Percentiles rank a stretch among this genome's conserved stretches.
These are phyloP conservation scores for Cryptococcus sp. DNA, from an alignment of 1,284 basidiomycete genomes.

Conservation along the genomic window DNA sequence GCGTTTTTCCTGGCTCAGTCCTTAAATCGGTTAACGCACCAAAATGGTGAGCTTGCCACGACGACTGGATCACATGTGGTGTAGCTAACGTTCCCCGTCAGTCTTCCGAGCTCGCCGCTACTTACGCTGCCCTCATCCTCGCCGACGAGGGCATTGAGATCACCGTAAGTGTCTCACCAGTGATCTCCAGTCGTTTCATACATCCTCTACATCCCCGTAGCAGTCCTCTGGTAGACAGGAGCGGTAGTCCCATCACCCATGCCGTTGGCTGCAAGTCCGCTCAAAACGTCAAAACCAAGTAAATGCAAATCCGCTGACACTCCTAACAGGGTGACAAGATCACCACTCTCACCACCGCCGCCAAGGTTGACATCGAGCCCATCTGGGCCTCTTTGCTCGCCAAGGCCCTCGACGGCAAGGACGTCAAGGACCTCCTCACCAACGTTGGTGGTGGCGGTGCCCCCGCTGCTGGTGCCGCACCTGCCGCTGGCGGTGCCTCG, in stretches of 20 bases:
- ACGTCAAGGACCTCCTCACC: slow-evolving; percentile 82
- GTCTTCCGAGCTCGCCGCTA: slow-evolving; percentile 72
- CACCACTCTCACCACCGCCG: slow-evolving; percentile 74
- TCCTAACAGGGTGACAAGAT: slow-evolving; percentile 82
- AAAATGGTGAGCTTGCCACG: slow-evolving; percentile 26
- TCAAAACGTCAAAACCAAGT: not conserved
- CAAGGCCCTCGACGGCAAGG: slow-evolving; percentile 97
- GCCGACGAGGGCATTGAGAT: slow-evolving; percentile 97
- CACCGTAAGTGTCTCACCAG: slow-evolving; percentile 66
- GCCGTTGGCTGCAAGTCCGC: not conserved
- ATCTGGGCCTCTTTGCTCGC: slow-evolving; percentile 97
- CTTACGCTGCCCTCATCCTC: slow-evolving; percentile 68
- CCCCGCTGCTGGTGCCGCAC: slow-evolving; percentile 63
- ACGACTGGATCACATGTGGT: not conserved
- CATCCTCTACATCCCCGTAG: not conserved
- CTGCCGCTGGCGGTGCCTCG: slow-evolving; percentile 57
- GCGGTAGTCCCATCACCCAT: too few relatives aligned
- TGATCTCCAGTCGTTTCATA: not conserved
- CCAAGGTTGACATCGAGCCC: slow-evolving; percentile 83
- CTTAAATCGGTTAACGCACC: slow-evolving; percentile 34
- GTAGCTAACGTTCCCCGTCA: slow-evolving; percentile 7
- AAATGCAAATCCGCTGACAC: not conserved
- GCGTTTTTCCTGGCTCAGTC: slow-evolving; percentile 22
- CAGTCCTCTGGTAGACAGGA: too few relatives aligned
- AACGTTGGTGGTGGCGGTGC: slow-evolving; percentile 72